Percentiles rank a stretch among this genome's conserved stretches.
These are phyloP conservation scores for Penicillium sp. DNA, from an alignment of 2,329 filamentous ascomycete genomes.

Conservation along the genomic window DNA sequence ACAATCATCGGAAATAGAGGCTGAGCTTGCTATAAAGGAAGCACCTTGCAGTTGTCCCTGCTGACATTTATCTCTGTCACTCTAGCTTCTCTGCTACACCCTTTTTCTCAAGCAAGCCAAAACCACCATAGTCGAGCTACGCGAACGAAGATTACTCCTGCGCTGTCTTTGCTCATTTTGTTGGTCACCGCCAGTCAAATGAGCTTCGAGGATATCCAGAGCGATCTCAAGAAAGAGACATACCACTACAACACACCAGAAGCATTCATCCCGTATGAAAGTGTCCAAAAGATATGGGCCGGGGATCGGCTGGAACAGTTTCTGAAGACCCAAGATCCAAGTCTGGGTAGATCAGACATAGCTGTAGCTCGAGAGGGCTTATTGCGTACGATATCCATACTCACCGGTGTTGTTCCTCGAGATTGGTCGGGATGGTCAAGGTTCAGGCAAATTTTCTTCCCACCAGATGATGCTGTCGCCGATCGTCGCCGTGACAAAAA, in stretches of 20 bases:
- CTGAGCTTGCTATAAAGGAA: background rate
- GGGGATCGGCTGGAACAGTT: constrained; percentile 7
- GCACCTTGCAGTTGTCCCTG: background rate
- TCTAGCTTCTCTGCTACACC: background rate
- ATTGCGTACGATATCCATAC: constrained; percentile 11
- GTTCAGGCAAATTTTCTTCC: constrained; percentile 11
- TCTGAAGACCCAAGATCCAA: background rate
- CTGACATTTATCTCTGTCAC: background rate
- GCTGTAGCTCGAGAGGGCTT: background rate
- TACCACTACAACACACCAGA: background rate
- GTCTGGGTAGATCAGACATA: background rate
- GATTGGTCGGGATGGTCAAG: constrained; percentile 11
- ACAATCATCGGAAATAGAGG: background rate
- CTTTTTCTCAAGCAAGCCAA: background rate
- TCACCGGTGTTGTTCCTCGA: constrained; percentile 3
- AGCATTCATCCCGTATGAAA: constrained; percentile 7
- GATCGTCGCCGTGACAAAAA: constrained; percentile 3
- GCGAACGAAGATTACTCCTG: too few species aligned
- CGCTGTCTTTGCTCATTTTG: background rate
- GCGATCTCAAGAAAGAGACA: background rate
- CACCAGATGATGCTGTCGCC: background rate
- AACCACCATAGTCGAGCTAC: background rate
- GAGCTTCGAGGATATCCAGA: background rate
- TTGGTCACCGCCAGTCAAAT: background rate
- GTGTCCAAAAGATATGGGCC: constrained; percentile 9